Evolutionary conservation across 2,329 filamentous ascomycete genomes (phyloP).

Genomic region (Exophiala xenobiotica): DNA sequence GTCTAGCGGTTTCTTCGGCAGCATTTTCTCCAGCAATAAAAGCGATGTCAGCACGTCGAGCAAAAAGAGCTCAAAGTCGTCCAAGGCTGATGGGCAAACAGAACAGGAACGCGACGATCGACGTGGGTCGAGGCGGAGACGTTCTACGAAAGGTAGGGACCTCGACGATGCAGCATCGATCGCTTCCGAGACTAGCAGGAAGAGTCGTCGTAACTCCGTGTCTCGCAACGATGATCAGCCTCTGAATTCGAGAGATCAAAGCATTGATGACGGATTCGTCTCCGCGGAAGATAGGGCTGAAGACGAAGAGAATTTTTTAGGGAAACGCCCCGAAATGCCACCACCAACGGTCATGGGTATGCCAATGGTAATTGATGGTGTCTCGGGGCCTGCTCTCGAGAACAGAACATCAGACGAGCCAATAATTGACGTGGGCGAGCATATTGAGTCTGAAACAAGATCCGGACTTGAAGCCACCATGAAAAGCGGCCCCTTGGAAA

Average conservation of each 20-base stretch:
- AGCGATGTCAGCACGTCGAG: constrained; percentile 29
- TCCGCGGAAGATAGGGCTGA: constrained; percentile 31
- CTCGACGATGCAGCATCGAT: constrained; percentile 13
- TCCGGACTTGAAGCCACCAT: background rate
- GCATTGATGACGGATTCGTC: constrained; percentile 30
- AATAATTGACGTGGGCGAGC: constrained; percentile 31
- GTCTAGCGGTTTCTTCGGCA: constrained; percentile 38
- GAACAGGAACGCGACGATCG: constrained; percentile 40
- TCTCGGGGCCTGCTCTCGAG: constrained; percentile 43
- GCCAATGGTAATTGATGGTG: constrained; percentile 40
- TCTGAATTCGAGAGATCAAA: constrained; percentile 33
- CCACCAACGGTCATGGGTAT: constrained; percentile 42
- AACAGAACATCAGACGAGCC: constrained; percentile 22
- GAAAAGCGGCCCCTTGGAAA: too few species aligned
- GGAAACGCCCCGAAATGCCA: constrained; percentile 60
- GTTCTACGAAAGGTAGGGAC: constrained; percentile 23
- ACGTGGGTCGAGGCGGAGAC: constrained; percentile 35
- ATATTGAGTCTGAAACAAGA: constrained; percentile 29
- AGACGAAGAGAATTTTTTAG: constrained; percentile 63
- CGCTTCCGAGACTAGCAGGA: constrained; percentile 10
- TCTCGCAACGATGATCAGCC: constrained; percentile 33
- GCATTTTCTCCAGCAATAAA: constrained; percentile 35
- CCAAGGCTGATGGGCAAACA: constrained; percentile 38
- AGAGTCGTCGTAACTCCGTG: constrained; percentile 8
- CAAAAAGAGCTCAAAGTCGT: constrained; percentile 35